Percentiles rank a stretch among this genome's conserved stretches.
Evolutionary conservation across 1,284 basidiomycete species (phyloP).

Genomic region (Hemileia vastatrix): DNA sequence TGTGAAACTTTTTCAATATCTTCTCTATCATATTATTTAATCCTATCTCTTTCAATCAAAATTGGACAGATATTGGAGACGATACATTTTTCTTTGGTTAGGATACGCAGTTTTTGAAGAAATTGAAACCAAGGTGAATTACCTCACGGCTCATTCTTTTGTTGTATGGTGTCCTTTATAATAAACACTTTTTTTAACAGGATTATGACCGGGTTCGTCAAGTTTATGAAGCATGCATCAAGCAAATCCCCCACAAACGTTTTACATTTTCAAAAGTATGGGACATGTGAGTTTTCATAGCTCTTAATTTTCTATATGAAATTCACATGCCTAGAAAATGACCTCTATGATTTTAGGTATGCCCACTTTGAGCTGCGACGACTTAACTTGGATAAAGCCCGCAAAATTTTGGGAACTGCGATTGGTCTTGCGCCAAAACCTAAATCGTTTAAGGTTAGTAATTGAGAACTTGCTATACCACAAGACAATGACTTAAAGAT

Average conservation of each 20-base stretch:
- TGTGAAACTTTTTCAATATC: neutral
- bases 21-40: neutral
- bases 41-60: neutral
- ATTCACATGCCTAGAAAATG: neutral
- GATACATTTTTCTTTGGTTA: constrained; percentile 95
- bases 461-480: constrained; percentile 47
- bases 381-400: constrained; percentile 69
- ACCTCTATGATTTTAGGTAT: constrained; percentile 66
- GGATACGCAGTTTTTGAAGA: constrained; percentile 97
- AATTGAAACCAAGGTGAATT: constrained; percentile 69
- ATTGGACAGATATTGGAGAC: constrained; percentile 75
- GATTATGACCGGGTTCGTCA: constrained; percentile 76
- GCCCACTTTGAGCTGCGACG: constrained; percentile 85
- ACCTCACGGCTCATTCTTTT: too few relatives aligned
- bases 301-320: neutral
- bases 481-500: neutral
- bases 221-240: constrained; percentile 81
- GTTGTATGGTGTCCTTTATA: constrained; percentile 7
- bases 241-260: constrained; percentile 82
- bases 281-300: constrained; percentile 24
- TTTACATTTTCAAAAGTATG: constrained; percentile 86
- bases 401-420: constrained; percentile 78
- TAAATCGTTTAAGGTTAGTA: constrained; percentile 44
- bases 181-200: constrained; percentile 44
- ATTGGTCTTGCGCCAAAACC: constrained; percentile 97